Conservation (phyloP, 202 grass and related monocot species). For the Miscanthus sacchariflorus region DNA sequence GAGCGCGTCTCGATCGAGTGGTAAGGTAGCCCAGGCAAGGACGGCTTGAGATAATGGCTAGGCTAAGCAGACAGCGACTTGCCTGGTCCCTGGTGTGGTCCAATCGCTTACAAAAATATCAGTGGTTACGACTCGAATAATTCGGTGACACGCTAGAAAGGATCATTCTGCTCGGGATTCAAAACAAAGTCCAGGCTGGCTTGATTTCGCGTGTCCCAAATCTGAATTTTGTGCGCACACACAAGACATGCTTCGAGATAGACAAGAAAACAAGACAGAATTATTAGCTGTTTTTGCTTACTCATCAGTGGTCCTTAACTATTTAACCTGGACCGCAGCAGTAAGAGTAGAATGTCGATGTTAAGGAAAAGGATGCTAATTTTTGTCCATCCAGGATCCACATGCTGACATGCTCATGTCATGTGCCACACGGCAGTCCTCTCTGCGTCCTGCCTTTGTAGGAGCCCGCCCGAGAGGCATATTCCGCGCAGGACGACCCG, state of each 20-base stretch:
- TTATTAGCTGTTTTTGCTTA: too few relatives aligned
- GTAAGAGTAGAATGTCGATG: neutral
- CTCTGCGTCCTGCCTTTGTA: neutral
- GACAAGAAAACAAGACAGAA: too few relatives aligned
- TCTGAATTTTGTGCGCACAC: neutral
- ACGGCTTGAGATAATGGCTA: slow-evolving; percentile 24
- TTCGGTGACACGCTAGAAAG: neutral
- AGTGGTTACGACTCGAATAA: neutral
- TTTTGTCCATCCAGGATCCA: too few relatives aligned
- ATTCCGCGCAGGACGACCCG: slow-evolving; percentile 9
- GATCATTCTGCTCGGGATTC: slow-evolving; percentile 23
- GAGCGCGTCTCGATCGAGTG: slow-evolving; percentile 6
- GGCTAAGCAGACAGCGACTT: neutral
- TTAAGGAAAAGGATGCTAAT: too few relatives aligned
- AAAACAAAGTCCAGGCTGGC: neutral
- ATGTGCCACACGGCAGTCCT: neutral
- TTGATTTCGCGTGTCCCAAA: neutral
- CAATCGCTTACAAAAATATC: slow-evolving; percentile 25
- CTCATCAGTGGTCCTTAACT: neutral
- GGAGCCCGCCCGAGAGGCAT: neutral
- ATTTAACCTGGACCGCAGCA: neutral
- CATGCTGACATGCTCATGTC: neutral
- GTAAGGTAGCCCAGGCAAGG: slow-evolving; percentile 22
- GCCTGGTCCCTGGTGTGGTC: slow-evolving; percentile 18
- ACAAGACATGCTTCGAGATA: neutral